Evolutionary conservation across 352 stramenopile species (phyloP).

Genomic region (Thalassiosira exigua): DNA sequence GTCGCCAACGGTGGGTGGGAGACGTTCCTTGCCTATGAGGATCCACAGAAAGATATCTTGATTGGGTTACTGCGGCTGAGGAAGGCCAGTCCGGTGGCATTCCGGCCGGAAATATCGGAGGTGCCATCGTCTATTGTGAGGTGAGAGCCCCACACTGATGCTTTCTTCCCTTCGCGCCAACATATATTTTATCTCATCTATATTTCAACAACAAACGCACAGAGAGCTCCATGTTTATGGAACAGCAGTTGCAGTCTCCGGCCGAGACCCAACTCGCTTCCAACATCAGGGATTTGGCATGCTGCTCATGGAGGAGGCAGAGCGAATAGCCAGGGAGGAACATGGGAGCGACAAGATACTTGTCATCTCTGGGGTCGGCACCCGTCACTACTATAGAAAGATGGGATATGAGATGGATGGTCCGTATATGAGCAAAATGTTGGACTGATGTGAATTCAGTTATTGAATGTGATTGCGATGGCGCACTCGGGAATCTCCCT

Average conservation of each 20-base stretch:
- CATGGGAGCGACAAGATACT: conserved; percentile 95
- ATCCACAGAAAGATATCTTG: conserved; percentile 95
- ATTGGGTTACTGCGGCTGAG: conserved; percentile 93
- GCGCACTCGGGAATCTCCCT: too few species aligned
- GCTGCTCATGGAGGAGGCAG: conserved; percentile 96
- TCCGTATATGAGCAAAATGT: conserved; percentile 95
- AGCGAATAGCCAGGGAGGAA: conserved; percentile 94
- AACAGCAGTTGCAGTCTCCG: conserved; percentile 93
- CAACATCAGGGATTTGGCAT: conserved; percentile 97
- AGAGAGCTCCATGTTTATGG: conserved; percentile 95
- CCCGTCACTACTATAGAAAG: conserved; percentile 96
- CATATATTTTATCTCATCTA: not conserved
- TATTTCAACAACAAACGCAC: conserved; percentile 11
- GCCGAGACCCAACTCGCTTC: conserved; percentile 94
- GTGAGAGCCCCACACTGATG: too few species aligned
- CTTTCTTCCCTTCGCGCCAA: too few species aligned
- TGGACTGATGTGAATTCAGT: conserved; percentile 32
- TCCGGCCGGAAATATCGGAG: conserved; percentile 81
- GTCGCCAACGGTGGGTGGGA: conserved; percentile 95
- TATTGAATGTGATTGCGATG: not conserved
- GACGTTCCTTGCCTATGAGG: conserved; percentile 96
- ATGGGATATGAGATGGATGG: conserved; percentile 96
- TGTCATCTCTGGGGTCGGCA: conserved; percentile 96
- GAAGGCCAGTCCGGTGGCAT: conserved; percentile 86
- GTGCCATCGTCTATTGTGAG: conserved; percentile 86